Percentiles rank a stretch among this genome's conserved stretches.
Evolutionary conservation across 352 stramenopile genomes (phyloP).

Genomic region (Phytopythium litorale): DNA sequence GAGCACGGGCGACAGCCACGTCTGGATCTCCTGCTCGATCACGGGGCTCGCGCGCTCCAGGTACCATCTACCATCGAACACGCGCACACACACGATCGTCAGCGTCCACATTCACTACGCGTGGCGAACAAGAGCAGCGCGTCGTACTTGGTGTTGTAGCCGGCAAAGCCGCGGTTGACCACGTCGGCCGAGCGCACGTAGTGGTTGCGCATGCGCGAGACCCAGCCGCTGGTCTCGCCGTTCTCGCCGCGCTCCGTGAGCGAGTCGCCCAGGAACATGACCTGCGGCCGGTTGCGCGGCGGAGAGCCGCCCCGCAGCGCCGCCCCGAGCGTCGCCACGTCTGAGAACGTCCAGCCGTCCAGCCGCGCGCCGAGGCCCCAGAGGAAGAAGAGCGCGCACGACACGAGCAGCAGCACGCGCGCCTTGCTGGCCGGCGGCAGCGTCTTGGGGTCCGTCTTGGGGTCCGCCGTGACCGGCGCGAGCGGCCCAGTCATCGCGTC

Average conservation of each 20-base stretch:
- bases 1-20: constrained; percentile 14
- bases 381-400: constrained; percentile 13
- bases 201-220: constrained; percentile 34
- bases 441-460: not conserved
- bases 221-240: constrained; percentile 35
- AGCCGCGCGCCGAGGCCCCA: constrained; percentile 15
- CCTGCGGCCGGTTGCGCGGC: constrained; percentile 18
- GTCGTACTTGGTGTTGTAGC: constrained; percentile 52
- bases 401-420: constrained; percentile 10
- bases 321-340: constrained; percentile 5
- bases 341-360: constrained; percentile 7
- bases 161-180: constrained; percentile 47
- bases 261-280: constrained; percentile 61
- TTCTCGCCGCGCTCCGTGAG: constrained; percentile 48
- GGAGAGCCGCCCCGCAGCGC: not conserved
- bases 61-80: constrained; percentile 21
- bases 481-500: not conserved
- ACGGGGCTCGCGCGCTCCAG: constrained; percentile 22
- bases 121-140: not conserved
- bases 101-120: not conserved
- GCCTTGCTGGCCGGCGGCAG: constrained; percentile 12
- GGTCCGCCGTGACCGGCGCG: not conserved
- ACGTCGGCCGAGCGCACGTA: constrained; percentile 54
- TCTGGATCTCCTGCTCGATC: constrained; percentile 27
- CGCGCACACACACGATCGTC: not conserved